Evolutionary conservation across 192 early-diverging fungal genomes (phyloP), one percentile per base, ranked within the genome.

Genomic region (Backusella circina): DNA sequence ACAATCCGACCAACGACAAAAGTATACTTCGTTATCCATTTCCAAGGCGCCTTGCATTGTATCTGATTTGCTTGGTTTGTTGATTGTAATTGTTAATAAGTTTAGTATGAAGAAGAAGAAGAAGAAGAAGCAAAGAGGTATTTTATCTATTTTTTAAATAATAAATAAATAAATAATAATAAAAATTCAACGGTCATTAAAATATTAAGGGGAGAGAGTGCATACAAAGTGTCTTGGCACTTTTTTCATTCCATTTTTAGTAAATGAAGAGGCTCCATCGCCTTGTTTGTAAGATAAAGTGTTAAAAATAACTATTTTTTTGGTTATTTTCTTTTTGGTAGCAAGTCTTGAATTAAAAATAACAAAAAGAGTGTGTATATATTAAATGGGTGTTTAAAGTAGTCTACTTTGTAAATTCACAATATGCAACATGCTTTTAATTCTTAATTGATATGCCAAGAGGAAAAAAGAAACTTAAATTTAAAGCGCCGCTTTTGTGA

Each of bases 1-100:
- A 47, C 88, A 89, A 0, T 75, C 65, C 10, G 79, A 67, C 88
- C 88, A 89, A 6, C 74, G 84, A 54, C 88, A 89, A 37, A 69
- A 39, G 9, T 44, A 47, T 3, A 33, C 61, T 61, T 80, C 79
- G 16, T 64, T 26, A 21, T 64, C 54, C 33, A 54, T 57, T 37
- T 73, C 71, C 23, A 73, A 35, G 35, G 51, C n/a, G 13, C n/a
- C 57, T 32, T 73, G 33, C 71, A 73, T 73, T 44, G 39, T 21
- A 26, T 39, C 38, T 8, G 30, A 32, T 67, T 61, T 61, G 54
- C 23, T 68, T 68, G 21, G 21, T 38, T 68, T 36, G 23, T 12
- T 30, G 3, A 10, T 61, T 67, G 16, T 67, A 32, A 36, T 21
- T 35, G 32, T 15, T n/a, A 65, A 15, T 6, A 67, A 38, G n/a